Evolutionary conservation across 2,329 filamentous ascomycete genomes (phyloP), one percentile per base, ranked within the genome.

Genomic region (Ascochyta koolunga): DNA sequence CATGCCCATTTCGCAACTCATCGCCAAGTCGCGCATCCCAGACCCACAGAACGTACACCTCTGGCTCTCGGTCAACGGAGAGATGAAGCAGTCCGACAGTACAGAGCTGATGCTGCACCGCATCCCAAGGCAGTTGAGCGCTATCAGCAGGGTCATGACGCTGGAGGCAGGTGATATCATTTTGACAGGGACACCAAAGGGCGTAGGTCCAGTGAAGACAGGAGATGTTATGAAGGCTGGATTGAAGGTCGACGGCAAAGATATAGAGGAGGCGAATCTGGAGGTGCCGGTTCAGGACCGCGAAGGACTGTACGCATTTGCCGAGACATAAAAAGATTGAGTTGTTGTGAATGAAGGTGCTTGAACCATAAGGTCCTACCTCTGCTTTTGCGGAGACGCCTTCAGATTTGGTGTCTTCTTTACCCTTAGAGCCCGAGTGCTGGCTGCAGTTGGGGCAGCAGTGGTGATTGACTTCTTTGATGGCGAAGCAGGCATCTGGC

Each of bases 181-280:
- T 42, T 79, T 99, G 65, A 99, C 95, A n/a, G 95, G 95, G 16
- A 99, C 95, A 44, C 95, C 95, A 43, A 97, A 97, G 79, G 95
- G 95, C 11, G 95, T 99, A 1, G 95, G 95, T 1, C 83, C 87
- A 18, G 92, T 96, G 1, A 85, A 87, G 56, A 86, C 90, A 1
- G 95, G 95, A 2, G 93, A 99, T 77, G 81, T 93, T 27, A 91
- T 99, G 83, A 88, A 83, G 60, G 93, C 90, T 22, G 92, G 92
- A 4, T 81, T 98, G 64, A 87, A 85, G 71, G 86, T 96, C 25
- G 81, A 83, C 52, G 93, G 93, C 32, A 87, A 89, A 79, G 91
- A 96, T 79, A 77, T 98, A 27, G 86, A 92, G 72, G 90, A 96
- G 80, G 90, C 89, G 29, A 87, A 80, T 70, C 89, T 98, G 61